Evolutionary conservation across 1,284 basidiomycete genomes (phyloP).

Genomic region (Omphalotus olearius): DNA sequence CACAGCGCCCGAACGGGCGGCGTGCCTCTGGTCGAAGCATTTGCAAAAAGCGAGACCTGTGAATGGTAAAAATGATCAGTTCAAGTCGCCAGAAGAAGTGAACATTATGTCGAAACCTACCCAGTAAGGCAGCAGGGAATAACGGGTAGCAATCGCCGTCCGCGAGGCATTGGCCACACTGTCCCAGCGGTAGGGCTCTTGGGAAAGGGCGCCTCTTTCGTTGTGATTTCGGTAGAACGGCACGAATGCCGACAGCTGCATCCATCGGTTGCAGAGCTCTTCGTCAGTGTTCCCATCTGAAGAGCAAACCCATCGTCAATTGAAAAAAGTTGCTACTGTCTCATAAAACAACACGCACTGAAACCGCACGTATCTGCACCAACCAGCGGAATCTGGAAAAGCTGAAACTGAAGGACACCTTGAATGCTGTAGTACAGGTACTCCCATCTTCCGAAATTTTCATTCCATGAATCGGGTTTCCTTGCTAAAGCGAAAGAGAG

Average conservation of each 20-base stretch:
- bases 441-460: constrained; percentile 37
- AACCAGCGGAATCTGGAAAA: constrained; percentile 74
- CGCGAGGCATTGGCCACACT: constrained; percentile 70
- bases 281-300: constrained; percentile 70
- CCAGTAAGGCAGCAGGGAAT: constrained; percentile 73
- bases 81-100: background rate
- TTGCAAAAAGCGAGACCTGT: constrained; percentile 73
- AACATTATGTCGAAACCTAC: constrained; percentile 29
- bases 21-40: constrained; percentile 57
- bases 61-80: background rate
- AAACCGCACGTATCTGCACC: constrained; percentile 74
- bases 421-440: constrained; percentile 58
- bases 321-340: background rate
- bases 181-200: constrained; percentile 76
- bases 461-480: background rate
- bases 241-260: constrained; percentile 73
- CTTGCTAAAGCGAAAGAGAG: background rate
- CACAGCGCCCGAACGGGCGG: constrained; percentile 72
- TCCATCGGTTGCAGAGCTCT: constrained; percentile 80
- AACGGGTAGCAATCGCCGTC: constrained; percentile 64
- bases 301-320: constrained; percentile 13
- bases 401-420: constrained; percentile 72
- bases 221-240: constrained; percentile 77
- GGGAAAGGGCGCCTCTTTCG: constrained; percentile 51
- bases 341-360: constrained; percentile 30